phyloP scores from a whole-genome alignment of 2,329 filamentous ascomycete species.

The Endocalyx cinctus region DNA sequence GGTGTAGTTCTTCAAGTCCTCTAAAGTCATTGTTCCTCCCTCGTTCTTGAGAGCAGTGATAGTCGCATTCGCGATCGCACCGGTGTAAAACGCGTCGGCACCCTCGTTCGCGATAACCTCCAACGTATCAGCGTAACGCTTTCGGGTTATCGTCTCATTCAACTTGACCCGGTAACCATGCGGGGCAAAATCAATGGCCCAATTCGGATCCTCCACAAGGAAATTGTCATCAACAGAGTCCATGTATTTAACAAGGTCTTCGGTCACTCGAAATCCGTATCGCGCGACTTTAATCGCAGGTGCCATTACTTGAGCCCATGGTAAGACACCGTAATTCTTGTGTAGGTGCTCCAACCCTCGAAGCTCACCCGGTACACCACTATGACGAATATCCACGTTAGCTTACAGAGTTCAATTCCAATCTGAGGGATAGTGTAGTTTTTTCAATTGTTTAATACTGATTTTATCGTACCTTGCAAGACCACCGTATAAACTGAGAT shows the following conservation, averaged over 20 bases:
- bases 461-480: constrained; percentile 63
- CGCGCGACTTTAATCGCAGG: constrained; percentile 70
- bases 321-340: constrained; percentile 56
- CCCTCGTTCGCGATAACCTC: constrained; percentile 42
- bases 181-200: constrained; percentile 76
- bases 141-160: constrained; percentile 36
- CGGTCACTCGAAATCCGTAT: constrained; percentile 65
- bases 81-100: constrained; percentile 39
- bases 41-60: constrained; percentile 56
- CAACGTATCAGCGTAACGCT: constrained; percentile 52
- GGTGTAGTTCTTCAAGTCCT: constrained; percentile 73
- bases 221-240: constrained; percentile 52
- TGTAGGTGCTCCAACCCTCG: constrained; percentile 72
- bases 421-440: too few relatives aligned
- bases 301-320: constrained; percentile 62
- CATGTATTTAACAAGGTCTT: constrained; percentile 67
- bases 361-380: constrained; percentile 65
- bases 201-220: constrained; percentile 64
- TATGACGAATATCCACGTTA: constrained; percentile 30
- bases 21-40: constrained; percentile 76
- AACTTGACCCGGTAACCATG: constrained; percentile 28
- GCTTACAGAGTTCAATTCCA: too few relatives aligned
- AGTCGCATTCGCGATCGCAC: constrained; percentile 30
- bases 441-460: too few relatives aligned
- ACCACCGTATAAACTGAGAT: constrained; percentile 62